Evolutionary conservation across 345 rosid species (phyloP).

Genomic region (Salix purpurea): DNA sequence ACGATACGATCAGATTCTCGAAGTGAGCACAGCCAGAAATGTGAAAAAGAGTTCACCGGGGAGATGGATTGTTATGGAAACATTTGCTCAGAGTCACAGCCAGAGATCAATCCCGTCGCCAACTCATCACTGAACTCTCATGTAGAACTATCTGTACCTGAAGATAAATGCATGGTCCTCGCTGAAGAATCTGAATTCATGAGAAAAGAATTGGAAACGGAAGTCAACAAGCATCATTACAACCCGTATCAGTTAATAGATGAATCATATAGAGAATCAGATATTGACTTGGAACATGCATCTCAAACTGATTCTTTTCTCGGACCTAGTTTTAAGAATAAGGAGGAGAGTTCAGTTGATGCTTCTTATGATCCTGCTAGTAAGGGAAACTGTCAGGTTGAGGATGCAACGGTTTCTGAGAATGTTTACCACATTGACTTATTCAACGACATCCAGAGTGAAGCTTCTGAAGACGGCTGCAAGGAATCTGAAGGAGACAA

Average conservation of each 20-base stretch:
- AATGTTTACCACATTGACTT: constrained; percentile 11
- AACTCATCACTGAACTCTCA: background rate
- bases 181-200: background rate
- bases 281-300: constrained; percentile 3
- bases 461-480: constrained; percentile 14
- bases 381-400: background rate
- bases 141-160: constrained; percentile 11
- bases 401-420: constrained; percentile 18
- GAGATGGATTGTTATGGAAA: constrained; percentile 8
- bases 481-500: constrained; percentile 14
- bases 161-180: constrained; percentile 12
- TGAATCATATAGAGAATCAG: constrained; percentile 9
- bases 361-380: constrained; percentile 10
- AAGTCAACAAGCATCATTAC: constrained; percentile 8
- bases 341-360: background rate
- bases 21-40: constrained; percentile 5
- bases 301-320: constrained; percentile 7
- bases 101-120: constrained; percentile 3
- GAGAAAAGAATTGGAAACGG: constrained; percentile 19
- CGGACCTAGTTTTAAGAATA: constrained; percentile 1
- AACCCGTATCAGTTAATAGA: constrained; percentile 1
- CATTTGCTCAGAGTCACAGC: constrained; percentile 13
- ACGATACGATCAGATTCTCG: background rate
- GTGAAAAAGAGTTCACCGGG: constrained; percentile 11
- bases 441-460: constrained; percentile 6